Evolutionary conservation across 2,329 filamentous ascomycete genomes (phyloP), one percentile per base, ranked within the genome.

Genomic region (Pseudogymnoascus sp.): DNA sequence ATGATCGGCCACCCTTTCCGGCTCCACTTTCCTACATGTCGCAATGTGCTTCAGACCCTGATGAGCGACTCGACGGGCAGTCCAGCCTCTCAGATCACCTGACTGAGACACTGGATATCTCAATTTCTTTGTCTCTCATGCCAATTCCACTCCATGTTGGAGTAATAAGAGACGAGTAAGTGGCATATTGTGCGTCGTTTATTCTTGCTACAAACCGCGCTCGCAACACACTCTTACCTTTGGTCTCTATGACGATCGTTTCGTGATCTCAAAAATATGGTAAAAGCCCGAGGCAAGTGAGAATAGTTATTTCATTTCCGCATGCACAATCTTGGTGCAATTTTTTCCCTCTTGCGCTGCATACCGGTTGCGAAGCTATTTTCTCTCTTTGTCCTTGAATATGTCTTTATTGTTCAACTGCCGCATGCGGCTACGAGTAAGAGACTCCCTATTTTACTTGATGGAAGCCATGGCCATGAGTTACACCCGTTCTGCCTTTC

Each of bases 391-490:
- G 47, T 53, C 47, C 47, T 53, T 53, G 47, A 14, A 15, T 33
- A 53, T 53, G 47, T 35, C 47, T 53, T 53, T 53, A 53, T 35
- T 53, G 47, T 53, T 15, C 47, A 33, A 53, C 47, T 53, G 47
- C 28, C 47, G 47, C 28, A 53, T 53, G 47, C 47, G 47, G 47
- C 47, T 18, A 53, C 47, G n/a, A 33, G 47, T 53, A 53, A 14
- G 47, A 53, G 47, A 53, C 33, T 15, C 18, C 28, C 33, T 53
- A 20, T 53, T 53, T 53, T 53, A 53, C 47, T 53, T 53, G 47
- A 35, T 53, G 47, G 47, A 15, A 35, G 47, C 14, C 47, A 53
- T 35, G 11, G n/a, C 28, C 47, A 35, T 53, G 15, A 9, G 15
- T 35, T 33, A 35, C 28, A 35, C 33, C 20, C 28, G 47, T 53